Percentiles rank a stretch among this genome's conserved stretches.
Conservation (phyloP, 2,329 filamentous ascomycete species). For the Clonostachys byssicola region DNA sequence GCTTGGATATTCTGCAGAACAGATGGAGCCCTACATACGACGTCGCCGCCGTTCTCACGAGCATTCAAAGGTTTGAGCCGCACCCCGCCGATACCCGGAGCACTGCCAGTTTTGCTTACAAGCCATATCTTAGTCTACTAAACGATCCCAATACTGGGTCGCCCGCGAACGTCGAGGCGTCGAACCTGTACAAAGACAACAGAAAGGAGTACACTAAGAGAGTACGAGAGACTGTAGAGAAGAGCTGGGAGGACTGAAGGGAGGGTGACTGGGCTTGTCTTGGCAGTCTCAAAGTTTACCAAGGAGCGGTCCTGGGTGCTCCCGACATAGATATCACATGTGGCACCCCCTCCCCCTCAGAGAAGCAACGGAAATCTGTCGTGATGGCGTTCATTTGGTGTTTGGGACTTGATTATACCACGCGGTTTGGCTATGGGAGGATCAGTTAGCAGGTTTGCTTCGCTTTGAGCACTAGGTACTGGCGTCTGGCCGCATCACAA, state of each 20-base stretch:
- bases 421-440: too few species aligned
- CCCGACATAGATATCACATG: too few species aligned
- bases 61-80: slow-evolving; percentile 78
- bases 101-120: not conserved
- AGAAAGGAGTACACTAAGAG: slow-evolving; percentile 93
- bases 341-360: too few species aligned
- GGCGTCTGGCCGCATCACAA: too few species aligned
- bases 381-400: too few species aligned
- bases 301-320: too few species aligned
- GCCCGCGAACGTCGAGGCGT: slow-evolving; percentile 95
- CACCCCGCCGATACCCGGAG: not conserved
- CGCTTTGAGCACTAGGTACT: too few species aligned
- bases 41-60: slow-evolving; percentile 93
- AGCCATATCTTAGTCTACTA: slow-evolving; percentile 59
- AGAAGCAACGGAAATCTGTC: too few species aligned
- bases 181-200: slow-evolving; percentile 98
- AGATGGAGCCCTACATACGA: slow-evolving; percentile 99
- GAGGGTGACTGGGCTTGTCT: too few species aligned
- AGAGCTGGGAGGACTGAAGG: slow-evolving; percentile 90
- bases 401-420: too few species aligned
- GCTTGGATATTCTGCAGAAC: slow-evolving; percentile 95
- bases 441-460: too few species aligned
- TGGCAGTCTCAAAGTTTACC: too few species aligned
- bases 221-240: slow-evolving; percentile 94
- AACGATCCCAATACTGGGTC: slow-evolving; percentile 99